Evolutionary conservation across 192 early-diverging fungal genomes (phyloP).

Genomic region (Linnemannia exigua): DNA sequence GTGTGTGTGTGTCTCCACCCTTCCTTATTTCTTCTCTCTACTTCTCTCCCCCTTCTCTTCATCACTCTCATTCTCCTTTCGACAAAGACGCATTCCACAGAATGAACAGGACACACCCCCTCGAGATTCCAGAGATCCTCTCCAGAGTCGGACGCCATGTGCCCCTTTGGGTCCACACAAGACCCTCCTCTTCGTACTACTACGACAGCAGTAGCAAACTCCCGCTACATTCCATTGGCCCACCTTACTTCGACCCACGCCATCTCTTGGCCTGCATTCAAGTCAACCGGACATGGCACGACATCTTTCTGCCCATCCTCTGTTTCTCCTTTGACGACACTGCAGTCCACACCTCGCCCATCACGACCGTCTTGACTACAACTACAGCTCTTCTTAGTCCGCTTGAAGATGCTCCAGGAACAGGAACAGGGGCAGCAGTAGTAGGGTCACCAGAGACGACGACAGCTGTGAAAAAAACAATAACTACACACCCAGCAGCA

Average conservation of each 20-base stretch:
- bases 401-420: not conserved
- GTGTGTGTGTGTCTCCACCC: no score
- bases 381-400: not conserved
- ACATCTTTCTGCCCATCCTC: conserved; percentile 32
- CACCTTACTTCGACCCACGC: conserved; percentile 11
- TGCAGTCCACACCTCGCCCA: not conserved
- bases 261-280: conserved; percentile 29
- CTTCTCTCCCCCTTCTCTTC: not conserved
- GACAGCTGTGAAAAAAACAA: not conserved
- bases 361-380: not conserved
- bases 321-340: conserved; percentile 36
- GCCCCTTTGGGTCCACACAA: conserved; percentile 23
- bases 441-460: not conserved
- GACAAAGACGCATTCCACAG: not conserved
- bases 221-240: not conserved
- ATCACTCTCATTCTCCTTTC: not conserved
- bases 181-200: not conserved
- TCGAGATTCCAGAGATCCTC: conserved; percentile 43
- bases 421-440: no score
- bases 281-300: conserved; percentile 33
- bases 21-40: not conserved
- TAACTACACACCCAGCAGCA: not conserved
- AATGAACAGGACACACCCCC: conserved; percentile 35
- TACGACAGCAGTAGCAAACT: not conserved
- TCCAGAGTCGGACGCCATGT: conserved; percentile 25